phyloP scores from a whole-genome alignment of 352 stramenopile species.

The Globisporangium irregulare region DNA sequence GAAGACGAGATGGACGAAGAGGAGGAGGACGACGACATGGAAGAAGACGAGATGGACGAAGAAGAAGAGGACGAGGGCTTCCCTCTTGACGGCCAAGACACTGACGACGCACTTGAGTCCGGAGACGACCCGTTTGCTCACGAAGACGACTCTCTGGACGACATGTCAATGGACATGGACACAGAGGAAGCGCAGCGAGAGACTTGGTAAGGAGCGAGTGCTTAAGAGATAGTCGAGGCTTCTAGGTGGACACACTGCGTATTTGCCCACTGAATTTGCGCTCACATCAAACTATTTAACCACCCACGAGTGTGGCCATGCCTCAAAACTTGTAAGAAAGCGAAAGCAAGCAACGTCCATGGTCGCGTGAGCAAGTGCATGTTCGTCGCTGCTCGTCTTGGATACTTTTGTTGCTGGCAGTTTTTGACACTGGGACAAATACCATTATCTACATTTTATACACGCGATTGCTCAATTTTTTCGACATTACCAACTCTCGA shows the following conservation, averaged over 20 bases:
- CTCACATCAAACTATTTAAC: not conserved
- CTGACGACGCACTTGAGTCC: slow-evolving; percentile 23
- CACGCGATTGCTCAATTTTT: not conserved
- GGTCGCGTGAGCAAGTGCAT: not conserved
- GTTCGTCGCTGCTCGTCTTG: not conserved
- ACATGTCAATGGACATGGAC: slow-evolving; percentile 44
- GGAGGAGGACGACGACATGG: slow-evolving; percentile 41
- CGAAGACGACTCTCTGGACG: slow-evolving; percentile 32
- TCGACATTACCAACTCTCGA: not conserved
- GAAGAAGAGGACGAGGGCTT: slow-evolving; percentile 33
- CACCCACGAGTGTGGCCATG: not conserved
- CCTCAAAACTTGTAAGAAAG: no score
- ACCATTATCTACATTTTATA: not conserved
- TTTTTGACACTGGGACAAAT: not conserved
- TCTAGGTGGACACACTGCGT: not conserved
- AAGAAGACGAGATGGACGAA: slow-evolving; percentile 35
- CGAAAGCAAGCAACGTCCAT: no score
- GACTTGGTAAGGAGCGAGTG: slow-evolving; percentile 4
- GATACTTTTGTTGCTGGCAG: not conserved
- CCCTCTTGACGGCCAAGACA: slow-evolving; percentile 26
- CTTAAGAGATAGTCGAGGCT: not conserved
- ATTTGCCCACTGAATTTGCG: not conserved
- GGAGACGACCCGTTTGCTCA: slow-evolving; percentile 31
- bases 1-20: slow-evolving; percentile 24
- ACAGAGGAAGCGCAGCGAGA: slow-evolving; percentile 4